phyloP scores from a whole-genome alignment of 495 filamentous ascomycete species.

The Trichocladium uniseriatum region DNA sequence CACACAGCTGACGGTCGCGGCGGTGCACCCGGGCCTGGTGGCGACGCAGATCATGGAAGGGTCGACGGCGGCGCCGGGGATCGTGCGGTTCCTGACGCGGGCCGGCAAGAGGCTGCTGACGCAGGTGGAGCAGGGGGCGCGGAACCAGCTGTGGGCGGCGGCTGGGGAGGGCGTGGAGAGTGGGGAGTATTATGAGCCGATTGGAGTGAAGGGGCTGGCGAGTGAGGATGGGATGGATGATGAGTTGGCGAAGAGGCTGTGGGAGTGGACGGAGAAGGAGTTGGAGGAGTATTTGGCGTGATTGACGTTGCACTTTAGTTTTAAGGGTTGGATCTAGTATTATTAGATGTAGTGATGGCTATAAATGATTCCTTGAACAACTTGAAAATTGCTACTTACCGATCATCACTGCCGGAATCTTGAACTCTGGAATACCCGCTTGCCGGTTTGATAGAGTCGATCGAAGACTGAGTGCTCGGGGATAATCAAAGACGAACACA shows the following conservation, averaged over 20 bases:
- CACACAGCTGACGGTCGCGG: slow-evolving; percentile 40
- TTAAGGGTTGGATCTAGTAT: background rate
- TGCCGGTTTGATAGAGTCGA: too few relatives aligned
- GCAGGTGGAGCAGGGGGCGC: slow-evolving; percentile 36
- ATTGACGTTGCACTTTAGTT: too few relatives aligned
- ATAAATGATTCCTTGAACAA: too few relatives aligned
- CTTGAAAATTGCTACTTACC: too few relatives aligned
- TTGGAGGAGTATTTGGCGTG: too few relatives aligned
- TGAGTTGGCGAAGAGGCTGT: slow-evolving; percentile 43
- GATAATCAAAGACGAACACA: too few relatives aligned
- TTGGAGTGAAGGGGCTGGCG: slow-evolving; percentile 13
- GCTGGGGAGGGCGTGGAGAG: slow-evolving; percentile 36
- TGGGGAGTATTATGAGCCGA: slow-evolving; percentile 28
- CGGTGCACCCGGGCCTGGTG: slow-evolving; percentile 61
- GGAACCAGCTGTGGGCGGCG: slow-evolving; percentile 54
- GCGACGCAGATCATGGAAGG: slow-evolving; percentile 37
- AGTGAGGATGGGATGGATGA: slow-evolving; percentile 35
- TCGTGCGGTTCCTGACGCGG: background rate
- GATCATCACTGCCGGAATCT: too few relatives aligned
- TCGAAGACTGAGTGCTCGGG: too few relatives aligned
- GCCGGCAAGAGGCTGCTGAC: background rate
- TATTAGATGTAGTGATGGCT: background rate
- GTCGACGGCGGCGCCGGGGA: background rate
- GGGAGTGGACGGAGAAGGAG: slow-evolving; percentile 53
- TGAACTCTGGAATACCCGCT: too few relatives aligned